Conservation (phyloP, 805 yeast genomes). For the Candida vartiovaarae region DNA sequence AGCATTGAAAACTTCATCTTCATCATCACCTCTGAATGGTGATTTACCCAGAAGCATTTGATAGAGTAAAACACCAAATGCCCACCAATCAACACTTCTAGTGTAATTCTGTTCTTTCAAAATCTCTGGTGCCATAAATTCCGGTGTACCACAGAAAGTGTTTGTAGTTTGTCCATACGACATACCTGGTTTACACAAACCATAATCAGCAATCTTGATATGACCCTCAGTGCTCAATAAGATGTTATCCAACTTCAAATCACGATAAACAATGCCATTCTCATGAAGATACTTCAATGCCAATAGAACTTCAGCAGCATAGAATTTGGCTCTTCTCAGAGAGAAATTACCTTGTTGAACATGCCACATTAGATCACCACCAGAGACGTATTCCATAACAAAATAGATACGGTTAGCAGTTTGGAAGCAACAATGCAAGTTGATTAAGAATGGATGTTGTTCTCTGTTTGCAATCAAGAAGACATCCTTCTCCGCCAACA, state of each 20-base stretch:
- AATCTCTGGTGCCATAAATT: conserved; percentile 98
- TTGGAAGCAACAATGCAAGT: conserved; percentile 92
- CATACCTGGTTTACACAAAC: conserved; percentile 93
- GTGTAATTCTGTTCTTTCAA: conserved; percentile 88
- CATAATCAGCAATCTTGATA: conserved; percentile 94
- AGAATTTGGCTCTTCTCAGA: conserved; percentile 88
- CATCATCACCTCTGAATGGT: conserved; percentile 96
- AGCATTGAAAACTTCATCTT: conserved; percentile 95
- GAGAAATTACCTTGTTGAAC: conserved; percentile 89
- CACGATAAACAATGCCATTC: conserved; percentile 93
- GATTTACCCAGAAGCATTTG: conserved; percentile 96
- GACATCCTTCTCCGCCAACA: conserved; percentile 90
- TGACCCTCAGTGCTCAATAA: conserved; percentile 86
- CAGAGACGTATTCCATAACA: conserved; percentile 97
- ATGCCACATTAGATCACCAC: conserved; percentile 99
- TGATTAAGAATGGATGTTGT: conserved; percentile 87
- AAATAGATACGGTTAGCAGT: conserved; percentile 95
- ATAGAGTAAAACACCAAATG: conserved; percentile 91
- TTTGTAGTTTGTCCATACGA: conserved; percentile 79
- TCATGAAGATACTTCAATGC: conserved; percentile 93
- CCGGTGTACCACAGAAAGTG: conserved; percentile 99
- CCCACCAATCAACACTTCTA: conserved; percentile 99
- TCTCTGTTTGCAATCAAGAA: conserved; percentile 77
- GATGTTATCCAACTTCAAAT: conserved; percentile 91
- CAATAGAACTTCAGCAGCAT: conserved; percentile 91